Conservation (phyloP, 2,329 filamentous ascomycete species). For the Alternaria panax region DNA sequence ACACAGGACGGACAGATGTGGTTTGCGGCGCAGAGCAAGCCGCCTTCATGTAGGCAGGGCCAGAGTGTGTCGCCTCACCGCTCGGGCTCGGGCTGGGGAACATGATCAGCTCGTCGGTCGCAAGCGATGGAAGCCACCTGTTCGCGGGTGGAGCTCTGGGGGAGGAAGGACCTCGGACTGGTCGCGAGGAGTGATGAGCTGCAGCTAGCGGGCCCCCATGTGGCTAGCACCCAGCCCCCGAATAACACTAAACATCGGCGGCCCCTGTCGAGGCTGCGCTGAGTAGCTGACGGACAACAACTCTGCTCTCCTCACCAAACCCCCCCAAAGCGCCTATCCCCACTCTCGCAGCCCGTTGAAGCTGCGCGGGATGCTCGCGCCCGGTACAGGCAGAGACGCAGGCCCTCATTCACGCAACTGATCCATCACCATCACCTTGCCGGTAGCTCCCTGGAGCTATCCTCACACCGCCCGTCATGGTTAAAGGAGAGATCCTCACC, state of each 20-base stretch:
- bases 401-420: slow-evolving; percentile 31
- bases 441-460: slow-evolving; percentile 16
- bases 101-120: slow-evolving; percentile 6
- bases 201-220: slow-evolving; percentile 13
- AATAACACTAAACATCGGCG: slow-evolving; percentile 22
- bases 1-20: slow-evolving; percentile 4
- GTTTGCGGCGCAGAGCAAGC: neutral
- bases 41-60: neutral
- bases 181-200: slow-evolving; percentile 26
- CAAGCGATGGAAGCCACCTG: slow-evolving; percentile 4
- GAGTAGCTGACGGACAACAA: slow-evolving; percentile 18
- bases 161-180: slow-evolving; percentile 28
- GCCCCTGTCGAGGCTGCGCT: slow-evolving; percentile 11
- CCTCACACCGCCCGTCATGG: slow-evolving; percentile 35
- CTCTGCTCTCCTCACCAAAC: slow-evolving; percentile 29
- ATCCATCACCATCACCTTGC: slow-evolving; percentile 15
- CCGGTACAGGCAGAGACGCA: slow-evolving; percentile 38
- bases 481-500: slow-evolving; percentile 42
- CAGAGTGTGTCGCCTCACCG: neutral
- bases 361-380: slow-evolving; percentile 45
- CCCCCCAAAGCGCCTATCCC: slow-evolving; percentile 22
- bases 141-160: slow-evolving; percentile 14
- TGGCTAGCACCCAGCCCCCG: slow-evolving; percentile 28
- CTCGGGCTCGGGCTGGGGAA: neutral
- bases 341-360: slow-evolving; percentile 27